Conservation (phyloP, 2,329 filamentous ascomycete species). For the Pezizomycotina sp. region DNA sequence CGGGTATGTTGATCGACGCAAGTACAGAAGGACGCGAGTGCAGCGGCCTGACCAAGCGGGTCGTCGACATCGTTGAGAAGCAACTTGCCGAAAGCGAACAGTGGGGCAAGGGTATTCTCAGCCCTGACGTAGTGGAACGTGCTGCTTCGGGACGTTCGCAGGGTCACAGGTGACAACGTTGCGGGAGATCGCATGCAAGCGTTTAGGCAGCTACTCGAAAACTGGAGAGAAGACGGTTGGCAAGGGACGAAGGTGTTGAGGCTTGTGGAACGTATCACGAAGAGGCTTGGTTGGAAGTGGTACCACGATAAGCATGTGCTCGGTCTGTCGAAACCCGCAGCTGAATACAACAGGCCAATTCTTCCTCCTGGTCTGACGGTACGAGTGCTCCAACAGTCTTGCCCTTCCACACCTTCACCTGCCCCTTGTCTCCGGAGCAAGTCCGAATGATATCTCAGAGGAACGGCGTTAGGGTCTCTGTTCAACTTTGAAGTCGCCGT, state of each 20-base stretch:
- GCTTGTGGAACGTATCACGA: slow-evolving; percentile 69
- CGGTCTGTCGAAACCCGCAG: slow-evolving; percentile 39
- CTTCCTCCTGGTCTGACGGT: slow-evolving; percentile 57
- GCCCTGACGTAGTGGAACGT: slow-evolving; percentile 38
- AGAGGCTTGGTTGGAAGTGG: slow-evolving; percentile 64
- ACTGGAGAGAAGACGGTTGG: slow-evolving; percentile 62
- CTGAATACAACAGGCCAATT: slow-evolving; percentile 53
- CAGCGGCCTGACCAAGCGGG: slow-evolving; percentile 69
- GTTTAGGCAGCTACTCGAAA: slow-evolving; percentile 30
- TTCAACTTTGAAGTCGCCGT: slow-evolving; percentile 69
- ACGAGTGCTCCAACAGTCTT: slow-evolving; percentile 85
- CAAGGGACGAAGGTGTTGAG: slow-evolving; percentile 75
- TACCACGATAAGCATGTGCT: slow-evolving; percentile 66
- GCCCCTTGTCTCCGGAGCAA: slow-evolving; percentile 75
- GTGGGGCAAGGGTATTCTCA: slow-evolving; percentile 65
- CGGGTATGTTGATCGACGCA: slow-evolving; percentile 66
- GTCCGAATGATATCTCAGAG: slow-evolving; percentile 88
- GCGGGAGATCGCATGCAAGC: slow-evolving; percentile 26
- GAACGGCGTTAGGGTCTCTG: slow-evolving; percentile 82
- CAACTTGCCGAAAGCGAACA: slow-evolving; percentile 71
- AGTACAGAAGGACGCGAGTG: slow-evolving; percentile 43
- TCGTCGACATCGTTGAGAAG: slow-evolving; percentile 76
- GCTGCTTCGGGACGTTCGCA: slow-evolving; percentile 35
- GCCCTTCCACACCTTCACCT: slow-evolving; percentile 96
- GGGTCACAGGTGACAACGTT: slow-evolving; percentile 29